A percentile compares a stretch with the other conserved stretches of the same genome.
Conservation (phyloP, 352 stramenopile genomes). For the Blastocystis sp. region DNA sequence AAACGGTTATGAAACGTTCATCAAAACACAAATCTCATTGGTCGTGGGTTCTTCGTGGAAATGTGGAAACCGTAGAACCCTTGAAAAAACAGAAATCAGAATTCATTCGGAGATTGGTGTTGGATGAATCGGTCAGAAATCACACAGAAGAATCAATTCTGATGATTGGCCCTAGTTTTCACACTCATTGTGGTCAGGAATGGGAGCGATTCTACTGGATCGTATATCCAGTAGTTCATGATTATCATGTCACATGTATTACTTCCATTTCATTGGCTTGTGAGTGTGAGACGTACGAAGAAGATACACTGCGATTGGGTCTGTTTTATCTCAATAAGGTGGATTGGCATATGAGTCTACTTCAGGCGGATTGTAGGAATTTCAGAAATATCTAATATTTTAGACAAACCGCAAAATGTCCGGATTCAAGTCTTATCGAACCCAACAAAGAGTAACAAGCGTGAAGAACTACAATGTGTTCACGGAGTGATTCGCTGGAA, state of each 20-base stretch:
- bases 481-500: conserved; percentile 25
- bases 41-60: background rate
- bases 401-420: background rate
- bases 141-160: too few species aligned
- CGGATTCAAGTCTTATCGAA: background rate
- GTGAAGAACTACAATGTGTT: background rate
- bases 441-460: background rate
- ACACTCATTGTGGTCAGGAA: background rate
- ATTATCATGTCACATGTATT: background rate
- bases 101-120: background rate
- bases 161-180: background rate
- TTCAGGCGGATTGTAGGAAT: background rate
- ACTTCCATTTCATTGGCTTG: background rate
- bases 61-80: background rate
- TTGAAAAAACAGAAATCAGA: background rate
- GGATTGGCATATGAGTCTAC: background rate
- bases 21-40: background rate
- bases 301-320: background rate
- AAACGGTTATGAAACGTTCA: background rate
- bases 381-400: background rate
- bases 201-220: conserved; percentile 49
- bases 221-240: background rate
- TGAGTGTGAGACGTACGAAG: background rate
- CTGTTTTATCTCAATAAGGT: conserved; percentile 3
- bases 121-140: background rate